Evolutionary conservation across 495 filamentous ascomycete genomes (phyloP), one percentile per base, ranked within the genome.

Genomic region (Physcia stellaris): DNA sequence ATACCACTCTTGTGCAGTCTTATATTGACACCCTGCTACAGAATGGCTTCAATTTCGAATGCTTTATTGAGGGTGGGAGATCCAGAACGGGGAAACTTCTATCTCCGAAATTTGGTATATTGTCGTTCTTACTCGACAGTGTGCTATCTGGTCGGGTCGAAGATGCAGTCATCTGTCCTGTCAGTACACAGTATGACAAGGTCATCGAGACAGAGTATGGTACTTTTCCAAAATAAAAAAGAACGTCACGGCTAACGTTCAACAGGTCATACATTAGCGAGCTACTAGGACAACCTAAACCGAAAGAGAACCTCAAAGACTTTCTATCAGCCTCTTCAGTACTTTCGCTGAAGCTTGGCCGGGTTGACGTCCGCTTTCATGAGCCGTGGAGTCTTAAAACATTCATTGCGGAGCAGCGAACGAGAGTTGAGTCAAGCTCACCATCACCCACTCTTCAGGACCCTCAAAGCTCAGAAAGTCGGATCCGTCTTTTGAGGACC

Each of bases 111-210:
- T 94, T 95, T 46, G 90, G 90, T n/a, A 96, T 98, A 33, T 58
- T 98, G 3, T 82, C 73, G 51, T 98, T 94, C 51, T 75, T 98
- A 19, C 58, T 96, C 6, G 88, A 98, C 52, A 86, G 83, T 50
- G 61, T 98, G 3, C 58, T 95, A 2, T 86, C 80, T 4, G 86
- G 88, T n/a, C 69, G 85, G 1, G 83, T 93, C 2, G 66, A 88
- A 39, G 90, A 98, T 56, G 81, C 84, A 12, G 81, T 92, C 20
- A 79, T 98, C 31, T 93, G 86, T 48, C 88, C 88, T 2, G 90
- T 98, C 21, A 88, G 82, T 55, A 94, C 86, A 2, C 90, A 96
- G 51, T 98, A 98, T 54, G 90, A 98, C 67, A 98, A 95, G 49
- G 90, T 98, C 34, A 83, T 98, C 33, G 90, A 98, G 56, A 94